Conservation (phyloP, 495 filamentous ascomycete genomes). For the Xylaria bambusicola region DNA sequence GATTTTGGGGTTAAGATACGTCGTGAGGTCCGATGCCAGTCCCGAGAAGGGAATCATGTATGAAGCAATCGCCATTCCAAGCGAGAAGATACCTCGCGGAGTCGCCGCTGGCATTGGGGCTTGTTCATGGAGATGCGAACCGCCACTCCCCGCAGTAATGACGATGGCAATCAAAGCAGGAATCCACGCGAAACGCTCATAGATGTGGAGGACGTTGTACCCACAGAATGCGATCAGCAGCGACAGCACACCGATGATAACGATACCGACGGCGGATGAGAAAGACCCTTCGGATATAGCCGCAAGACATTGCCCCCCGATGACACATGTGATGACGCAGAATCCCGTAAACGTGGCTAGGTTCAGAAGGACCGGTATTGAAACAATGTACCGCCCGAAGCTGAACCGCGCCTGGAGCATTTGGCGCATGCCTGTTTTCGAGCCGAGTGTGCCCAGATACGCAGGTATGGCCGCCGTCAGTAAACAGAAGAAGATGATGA, state of each 20-base stretch:
- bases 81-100: conserved; percentile 35
- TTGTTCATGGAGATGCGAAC: conserved; percentile 36
- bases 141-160: conserved; percentile 46
- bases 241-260: conserved; percentile 54
- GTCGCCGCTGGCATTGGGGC: conserved; percentile 31
- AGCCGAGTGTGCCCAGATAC: conserved; percentile 53
- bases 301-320: conserved; percentile 52
- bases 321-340: conserved; percentile 49
- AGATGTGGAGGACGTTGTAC: conserved; percentile 57
- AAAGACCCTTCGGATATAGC: conserved; percentile 53
- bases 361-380: conserved; percentile 51
- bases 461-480: conserved; percentile 50
- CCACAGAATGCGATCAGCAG: conserved; percentile 63
- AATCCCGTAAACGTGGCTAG: conserved; percentile 52
- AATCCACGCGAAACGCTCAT: conserved; percentile 65
- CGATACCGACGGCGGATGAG: conserved; percentile 48
- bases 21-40: conserved; percentile 50
- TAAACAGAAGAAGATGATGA: conserved; percentile 59
- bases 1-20: conserved; percentile 49
- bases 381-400: conserved; percentile 51
- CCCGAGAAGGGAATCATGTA: conserved; percentile 52
- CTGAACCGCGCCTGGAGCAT: conserved; percentile 58
- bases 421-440: conserved; percentile 56
- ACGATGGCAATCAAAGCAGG: conserved; percentile 53
- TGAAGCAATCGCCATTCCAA: conserved; percentile 46